phyloP scores from a whole-genome alignment of 2,329 filamentous ascomycete species.

The Sclerotinia subarctica region DNA sequence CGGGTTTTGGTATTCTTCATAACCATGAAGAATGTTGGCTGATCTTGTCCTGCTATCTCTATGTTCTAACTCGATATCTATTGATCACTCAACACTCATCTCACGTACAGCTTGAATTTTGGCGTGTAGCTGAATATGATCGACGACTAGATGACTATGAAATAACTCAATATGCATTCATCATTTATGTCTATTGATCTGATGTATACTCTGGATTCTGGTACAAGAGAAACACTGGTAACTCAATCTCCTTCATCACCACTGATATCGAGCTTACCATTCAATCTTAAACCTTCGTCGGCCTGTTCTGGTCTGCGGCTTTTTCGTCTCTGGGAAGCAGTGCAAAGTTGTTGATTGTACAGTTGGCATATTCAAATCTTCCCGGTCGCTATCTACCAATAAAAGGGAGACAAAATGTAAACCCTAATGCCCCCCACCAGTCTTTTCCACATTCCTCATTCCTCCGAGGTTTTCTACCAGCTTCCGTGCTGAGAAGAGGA shows the following conservation, averaged over 20 bases:
- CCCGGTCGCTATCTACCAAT: constrained; percentile 13
- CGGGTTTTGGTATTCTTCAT: too few species aligned
- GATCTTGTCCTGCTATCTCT: not conserved
- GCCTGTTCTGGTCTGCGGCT: not conserved
- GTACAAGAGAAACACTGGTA: not conserved
- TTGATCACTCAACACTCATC: too few species aligned
- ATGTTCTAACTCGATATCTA: too few species aligned
- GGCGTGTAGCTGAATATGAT: not conserved
- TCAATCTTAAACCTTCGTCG: not conserved
- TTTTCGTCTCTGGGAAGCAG: not conserved
- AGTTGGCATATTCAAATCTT: constrained; percentile 12
- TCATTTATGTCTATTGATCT: not conserved
- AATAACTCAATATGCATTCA: not conserved
- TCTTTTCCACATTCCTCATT: constrained; percentile 5
- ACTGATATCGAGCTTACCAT: constrained; percentile 1
- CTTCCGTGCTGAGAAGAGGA: not conserved
- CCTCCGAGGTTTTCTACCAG: constrained; percentile 7
- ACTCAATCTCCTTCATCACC: not conserved
- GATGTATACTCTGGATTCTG: not conserved
- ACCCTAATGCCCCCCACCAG: constrained; percentile 1
- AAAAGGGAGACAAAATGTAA: not conserved
- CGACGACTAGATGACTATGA: not conserved
- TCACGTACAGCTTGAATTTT: too few species aligned
- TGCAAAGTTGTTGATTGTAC: constrained; percentile 10
- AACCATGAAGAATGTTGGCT: not conserved